phyloP scores from a whole-genome alignment of 1,139 yeast species.

The Geotrichum candidum region DNA sequence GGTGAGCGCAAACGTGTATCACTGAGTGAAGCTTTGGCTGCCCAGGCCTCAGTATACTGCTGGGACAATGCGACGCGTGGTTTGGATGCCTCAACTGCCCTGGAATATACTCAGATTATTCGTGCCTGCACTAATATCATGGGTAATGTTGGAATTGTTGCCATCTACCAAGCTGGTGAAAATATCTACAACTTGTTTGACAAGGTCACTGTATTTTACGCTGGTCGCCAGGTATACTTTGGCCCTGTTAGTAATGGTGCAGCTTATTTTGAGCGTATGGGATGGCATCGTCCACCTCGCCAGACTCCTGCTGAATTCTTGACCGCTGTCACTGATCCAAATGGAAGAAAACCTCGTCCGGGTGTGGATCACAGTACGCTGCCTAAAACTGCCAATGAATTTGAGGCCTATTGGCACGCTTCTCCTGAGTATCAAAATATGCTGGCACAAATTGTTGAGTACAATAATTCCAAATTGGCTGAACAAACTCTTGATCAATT shows the following conservation, averaged over 20 bases:
- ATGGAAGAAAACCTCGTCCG: slow-evolving; percentile 41
- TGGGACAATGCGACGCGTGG: slow-evolving; percentile 74
- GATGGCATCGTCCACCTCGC: slow-evolving; percentile 52
- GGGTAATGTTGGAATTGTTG: slow-evolving; percentile 49
- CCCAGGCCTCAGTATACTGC: slow-evolving; percentile 51
- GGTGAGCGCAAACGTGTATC: slow-evolving; percentile 58
- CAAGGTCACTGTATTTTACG: slow-evolving; percentile 53
- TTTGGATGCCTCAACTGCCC: slow-evolving; percentile 62
- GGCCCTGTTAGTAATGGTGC: slow-evolving; percentile 49
- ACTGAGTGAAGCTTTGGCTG: slow-evolving; percentile 54
- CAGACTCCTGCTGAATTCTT: slow-evolving; percentile 54
- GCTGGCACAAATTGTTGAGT: slow-evolving; percentile 38
- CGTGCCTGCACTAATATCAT: slow-evolving; percentile 52
- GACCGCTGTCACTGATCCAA: slow-evolving; percentile 57
- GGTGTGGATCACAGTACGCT: slow-evolving; percentile 40
- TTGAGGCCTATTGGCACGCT: slow-evolving; percentile 48
- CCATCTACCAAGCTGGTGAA: slow-evolving; percentile 59
- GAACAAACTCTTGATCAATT: slow-evolving; percentile 27
- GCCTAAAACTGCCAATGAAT: slow-evolving; percentile 51
- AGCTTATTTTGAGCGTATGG: slow-evolving; percentile 51
- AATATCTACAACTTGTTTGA: slow-evolving; percentile 55
- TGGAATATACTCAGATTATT: slow-evolving; percentile 55
- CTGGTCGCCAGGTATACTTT: slow-evolving; percentile 52
- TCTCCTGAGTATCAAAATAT: slow-evolving; percentile 44
- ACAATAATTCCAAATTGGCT: slow-evolving; percentile 38